Conservation (phyloP, 2,329 filamentous ascomycete genomes). For the Diaporthe vexans region DNA sequence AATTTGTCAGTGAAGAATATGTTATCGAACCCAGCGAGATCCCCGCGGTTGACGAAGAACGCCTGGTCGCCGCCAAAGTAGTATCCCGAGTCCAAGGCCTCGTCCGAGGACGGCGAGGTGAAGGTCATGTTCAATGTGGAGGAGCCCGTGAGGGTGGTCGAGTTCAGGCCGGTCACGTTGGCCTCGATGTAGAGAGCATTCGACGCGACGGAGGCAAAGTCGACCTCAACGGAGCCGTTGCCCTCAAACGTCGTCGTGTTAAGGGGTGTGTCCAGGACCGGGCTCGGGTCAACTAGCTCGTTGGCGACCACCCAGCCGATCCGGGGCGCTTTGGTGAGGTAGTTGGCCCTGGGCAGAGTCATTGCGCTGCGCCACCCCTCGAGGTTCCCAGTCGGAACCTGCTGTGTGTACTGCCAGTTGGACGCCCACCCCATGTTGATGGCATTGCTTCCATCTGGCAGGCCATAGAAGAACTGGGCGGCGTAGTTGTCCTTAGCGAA, state of each 20-base stretch:
- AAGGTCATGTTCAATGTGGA: conserved; percentile 48
- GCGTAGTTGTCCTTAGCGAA: conserved; percentile 69
- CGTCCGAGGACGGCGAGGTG: conserved; percentile 61
- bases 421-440: conserved; percentile 69
- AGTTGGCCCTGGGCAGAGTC: conserved; percentile 65
- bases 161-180: conserved; percentile 60
- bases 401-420: conserved; percentile 71
- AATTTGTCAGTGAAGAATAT: conserved; percentile 70
- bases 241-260: conserved; percentile 58
- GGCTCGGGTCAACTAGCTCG: conserved; percentile 62
- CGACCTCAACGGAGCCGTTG: conserved; percentile 62
- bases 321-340: conserved; percentile 64
- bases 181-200: conserved; percentile 68
- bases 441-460: conserved; percentile 54
- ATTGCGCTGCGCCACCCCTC: conserved; percentile 68
- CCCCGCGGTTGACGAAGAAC: conserved; percentile 66
- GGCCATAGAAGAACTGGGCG: conserved; percentile 67
- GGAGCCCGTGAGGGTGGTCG: conserved; percentile 43
- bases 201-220: conserved; percentile 64
- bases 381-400: conserved; percentile 64
- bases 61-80: conserved; percentile 62
- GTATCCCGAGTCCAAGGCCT: conserved; percentile 64
- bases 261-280: conserved; percentile 61
- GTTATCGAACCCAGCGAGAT: conserved; percentile 54
- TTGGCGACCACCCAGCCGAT: conserved; percentile 66